Conservation (phyloP, 352 stramenopile genomes). For the Phytophthora europaea region DNA sequence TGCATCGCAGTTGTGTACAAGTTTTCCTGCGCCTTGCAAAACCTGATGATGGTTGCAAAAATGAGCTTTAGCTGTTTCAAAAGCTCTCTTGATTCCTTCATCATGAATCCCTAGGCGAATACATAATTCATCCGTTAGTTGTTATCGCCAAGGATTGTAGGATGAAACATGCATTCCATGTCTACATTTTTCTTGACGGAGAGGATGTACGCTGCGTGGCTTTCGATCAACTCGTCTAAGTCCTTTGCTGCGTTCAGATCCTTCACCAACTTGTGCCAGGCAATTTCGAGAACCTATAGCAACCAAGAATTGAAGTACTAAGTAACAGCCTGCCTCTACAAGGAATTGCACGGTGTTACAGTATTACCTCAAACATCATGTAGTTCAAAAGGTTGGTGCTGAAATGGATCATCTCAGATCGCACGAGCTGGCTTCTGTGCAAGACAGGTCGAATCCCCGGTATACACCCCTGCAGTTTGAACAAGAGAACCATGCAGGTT, state of each 20-base stretch:
- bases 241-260: slow-evolving; percentile 92
- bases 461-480: slow-evolving; percentile 60
- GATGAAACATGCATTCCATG: neutral
- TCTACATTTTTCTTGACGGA: slow-evolving; percentile 91
- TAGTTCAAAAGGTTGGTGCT: slow-evolving; percentile 98
- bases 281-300: slow-evolving; percentile 88
- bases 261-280: slow-evolving; percentile 94
- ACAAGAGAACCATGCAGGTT: slow-evolving; percentile 11
- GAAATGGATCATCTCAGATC: slow-evolving; percentile 99
- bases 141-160: neutral
- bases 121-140: slow-evolving; percentile 19
- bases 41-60: slow-evolving; percentile 85
- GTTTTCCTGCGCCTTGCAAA: slow-evolving; percentile 86
- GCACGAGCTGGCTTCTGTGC: slow-evolving; percentile 95
- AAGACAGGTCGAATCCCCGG: slow-evolving; percentile 78
- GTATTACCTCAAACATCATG: slow-evolving; percentile 97
- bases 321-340: neutral
- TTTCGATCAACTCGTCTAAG: slow-evolving; percentile 96
- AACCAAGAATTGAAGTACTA: neutral
- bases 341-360: neutral
- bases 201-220: slow-evolving; percentile 96
- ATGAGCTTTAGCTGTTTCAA: slow-evolving; percentile 85
- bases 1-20: slow-evolving; percentile 83
- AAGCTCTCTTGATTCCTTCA: slow-evolving; percentile 76
- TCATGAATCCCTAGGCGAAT: slow-evolving; percentile 80